Evolutionary conservation across 352 stramenopile genomes (phyloP).

Genomic region (Paralagenidium karlingii): DNA sequence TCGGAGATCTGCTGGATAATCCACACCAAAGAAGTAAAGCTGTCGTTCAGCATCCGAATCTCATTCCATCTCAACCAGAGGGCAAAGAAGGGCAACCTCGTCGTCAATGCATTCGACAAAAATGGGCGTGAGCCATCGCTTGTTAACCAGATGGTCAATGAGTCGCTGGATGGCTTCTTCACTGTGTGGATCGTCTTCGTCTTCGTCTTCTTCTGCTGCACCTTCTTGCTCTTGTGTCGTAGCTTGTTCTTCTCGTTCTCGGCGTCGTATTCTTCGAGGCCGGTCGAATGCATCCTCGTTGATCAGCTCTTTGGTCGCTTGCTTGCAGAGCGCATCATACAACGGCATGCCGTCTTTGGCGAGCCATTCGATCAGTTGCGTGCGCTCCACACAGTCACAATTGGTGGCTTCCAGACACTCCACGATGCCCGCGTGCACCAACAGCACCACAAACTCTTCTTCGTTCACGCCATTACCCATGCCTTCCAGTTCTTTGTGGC

Average conservation of each 20-base stretch:
- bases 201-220: constrained; percentile 15
- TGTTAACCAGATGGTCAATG: constrained; percentile 35
- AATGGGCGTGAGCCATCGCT: constrained; percentile 44
- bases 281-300: constrained; percentile 13
- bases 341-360: constrained; percentile 53
- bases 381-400: constrained; percentile 58
- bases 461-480: no score
- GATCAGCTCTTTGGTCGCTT: background rate
- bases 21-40: no score
- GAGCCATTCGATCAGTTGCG: constrained; percentile 54
- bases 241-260: constrained; percentile 5
- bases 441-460: constrained; percentile 76
- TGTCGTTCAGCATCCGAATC: no score
- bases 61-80: no score
- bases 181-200: constrained; percentile 27
- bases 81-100: no score
- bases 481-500: no score
- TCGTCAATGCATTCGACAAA: constrained; percentile 29
- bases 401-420: constrained; percentile 54
- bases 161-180: no score
- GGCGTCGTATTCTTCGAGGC: constrained; percentile 3
- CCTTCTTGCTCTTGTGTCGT: constrained; percentile 6
- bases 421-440: constrained; percentile 66
- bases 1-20: no score
- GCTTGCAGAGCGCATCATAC: constrained; percentile 22